Conservation (phyloP, 345 rosid genomes). For the Linum tenue region DNA sequence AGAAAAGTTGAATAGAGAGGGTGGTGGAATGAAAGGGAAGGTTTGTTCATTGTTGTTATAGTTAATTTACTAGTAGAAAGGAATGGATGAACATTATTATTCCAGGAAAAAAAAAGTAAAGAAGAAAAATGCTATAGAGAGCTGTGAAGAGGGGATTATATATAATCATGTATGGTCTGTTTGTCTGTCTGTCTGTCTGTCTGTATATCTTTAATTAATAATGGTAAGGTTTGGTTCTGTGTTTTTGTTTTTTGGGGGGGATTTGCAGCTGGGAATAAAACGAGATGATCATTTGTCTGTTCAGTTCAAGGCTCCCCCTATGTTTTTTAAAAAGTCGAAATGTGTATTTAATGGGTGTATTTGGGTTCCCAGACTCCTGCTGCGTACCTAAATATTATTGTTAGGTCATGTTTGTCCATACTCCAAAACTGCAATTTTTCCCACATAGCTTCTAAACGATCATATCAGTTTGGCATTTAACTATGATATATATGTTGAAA, state of each 20-base stretch:
- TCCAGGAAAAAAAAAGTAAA: slow-evolving; percentile 2
- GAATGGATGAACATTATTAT: background rate
- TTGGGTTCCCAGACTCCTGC: no score
- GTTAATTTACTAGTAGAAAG: slow-evolving; percentile 4
- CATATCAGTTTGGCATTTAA: background rate
- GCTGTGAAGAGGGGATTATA: slow-evolving; percentile 8
- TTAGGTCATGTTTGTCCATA: no score
- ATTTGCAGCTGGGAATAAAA: slow-evolving; percentile 7
- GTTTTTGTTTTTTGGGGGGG: slow-evolving; percentile 14
- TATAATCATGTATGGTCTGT: slow-evolving; percentile 10
- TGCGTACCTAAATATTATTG: no score
- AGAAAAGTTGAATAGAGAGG: background rate
- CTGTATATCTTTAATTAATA: slow-evolving; percentile 3
- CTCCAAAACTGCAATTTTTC: no score
- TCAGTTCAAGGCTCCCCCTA: slow-evolving; percentile 1
- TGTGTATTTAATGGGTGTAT: no score
- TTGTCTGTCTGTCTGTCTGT: background rate
- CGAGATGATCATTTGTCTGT: background rate
- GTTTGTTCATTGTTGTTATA: background rate
- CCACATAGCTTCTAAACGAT: background rate
- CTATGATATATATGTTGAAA: background rate
- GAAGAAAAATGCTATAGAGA: slow-evolving; percentile 2
- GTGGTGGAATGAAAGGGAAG: background rate
- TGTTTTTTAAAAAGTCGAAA: background rate
- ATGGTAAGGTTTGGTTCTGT: slow-evolving; percentile 9